Evolutionary conservation across 139 green algal species (phyloP).

Genomic region (Coccomyxa sp.): DNA sequence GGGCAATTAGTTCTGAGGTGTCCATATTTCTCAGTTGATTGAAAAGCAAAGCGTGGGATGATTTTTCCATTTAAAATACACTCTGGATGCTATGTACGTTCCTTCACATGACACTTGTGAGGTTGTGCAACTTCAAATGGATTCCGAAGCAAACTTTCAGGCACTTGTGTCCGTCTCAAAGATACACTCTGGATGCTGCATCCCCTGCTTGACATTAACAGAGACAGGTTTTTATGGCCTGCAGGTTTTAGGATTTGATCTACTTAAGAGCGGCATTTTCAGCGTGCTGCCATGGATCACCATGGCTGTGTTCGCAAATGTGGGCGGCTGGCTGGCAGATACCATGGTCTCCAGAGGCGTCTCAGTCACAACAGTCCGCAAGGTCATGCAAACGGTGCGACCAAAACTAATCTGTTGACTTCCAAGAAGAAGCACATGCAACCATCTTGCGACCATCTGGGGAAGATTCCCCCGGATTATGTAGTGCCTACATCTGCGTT

Average conservation of each 20-base stretch:
- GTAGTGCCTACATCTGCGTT: background rate
- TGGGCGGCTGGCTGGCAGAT: constrained; percentile 91
- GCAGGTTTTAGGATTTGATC: constrained; percentile 86
- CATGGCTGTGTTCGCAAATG: constrained; percentile 85
- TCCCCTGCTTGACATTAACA: background rate
- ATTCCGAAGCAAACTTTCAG: no score
- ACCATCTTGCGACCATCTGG: background rate
- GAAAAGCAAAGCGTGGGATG: no score
- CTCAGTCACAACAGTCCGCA: constrained; percentile 79
- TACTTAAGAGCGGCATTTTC: constrained; percentile 76
- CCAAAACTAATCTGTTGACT: background rate
- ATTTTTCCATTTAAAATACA: background rate
- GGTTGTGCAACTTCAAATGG: background rate
- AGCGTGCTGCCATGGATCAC: constrained; percentile 94
- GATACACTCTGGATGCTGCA: background rate
- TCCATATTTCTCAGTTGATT: no score
- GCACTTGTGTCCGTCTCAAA: no score
- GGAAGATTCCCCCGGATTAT: background rate
- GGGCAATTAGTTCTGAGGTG: no score
- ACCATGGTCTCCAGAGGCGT: constrained; percentile 60
- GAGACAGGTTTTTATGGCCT: background rate
- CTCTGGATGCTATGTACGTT: background rate
- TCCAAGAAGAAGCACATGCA: background rate
- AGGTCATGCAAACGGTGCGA: constrained; percentile 79
- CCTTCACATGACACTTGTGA: background rate